A percentile compares a stretch with the other conserved stretches of the same genome.
Conservation (phyloP, 2,329 filamentous ascomycete species). For the Incumbomyces delicatus region DNA sequence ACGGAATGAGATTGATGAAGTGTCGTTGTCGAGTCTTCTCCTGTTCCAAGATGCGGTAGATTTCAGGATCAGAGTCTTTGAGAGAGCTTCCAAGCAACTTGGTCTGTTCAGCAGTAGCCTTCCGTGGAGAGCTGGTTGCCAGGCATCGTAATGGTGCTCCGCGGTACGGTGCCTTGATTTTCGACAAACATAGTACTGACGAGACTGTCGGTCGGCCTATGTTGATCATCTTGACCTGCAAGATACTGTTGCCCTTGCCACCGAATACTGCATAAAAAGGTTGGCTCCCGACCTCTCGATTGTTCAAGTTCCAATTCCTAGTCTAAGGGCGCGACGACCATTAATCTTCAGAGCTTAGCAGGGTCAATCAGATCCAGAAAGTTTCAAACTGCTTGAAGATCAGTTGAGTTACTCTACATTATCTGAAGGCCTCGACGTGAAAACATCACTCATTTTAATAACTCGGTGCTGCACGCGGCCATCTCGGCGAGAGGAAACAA, state of each 20-base stretch:
- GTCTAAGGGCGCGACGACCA: no score
- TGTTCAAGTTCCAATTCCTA: no score
- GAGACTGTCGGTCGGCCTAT: neutral
- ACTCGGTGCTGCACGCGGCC: neutral
- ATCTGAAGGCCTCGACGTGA: no score
- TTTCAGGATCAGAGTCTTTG: constrained; percentile 72
- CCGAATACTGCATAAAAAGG: no score
- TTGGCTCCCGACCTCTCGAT: no score
- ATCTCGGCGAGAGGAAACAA: constrained; percentile 7
- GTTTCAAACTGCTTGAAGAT: no score
- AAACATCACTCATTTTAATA: no score
- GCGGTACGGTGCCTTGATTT: neutral
- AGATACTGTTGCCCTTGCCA: no score
- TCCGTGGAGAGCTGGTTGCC: neutral
- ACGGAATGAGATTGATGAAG: constrained; percentile 97
- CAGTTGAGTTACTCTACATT: no score
- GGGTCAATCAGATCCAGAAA: no score
- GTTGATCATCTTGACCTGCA: neutral
- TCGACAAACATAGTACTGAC: neutral
- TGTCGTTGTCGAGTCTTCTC: constrained; percentile 73
- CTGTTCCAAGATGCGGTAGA: constrained; percentile 79
- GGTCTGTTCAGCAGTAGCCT: constrained; percentile 1
- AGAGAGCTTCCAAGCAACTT: constrained; percentile 73
- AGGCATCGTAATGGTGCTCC: neutral
- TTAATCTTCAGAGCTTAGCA: no score